Base-by-base conservation (phyloP, 2,329 filamentous ascomycete genomes). In the Metarhizium rileyi region DNA sequence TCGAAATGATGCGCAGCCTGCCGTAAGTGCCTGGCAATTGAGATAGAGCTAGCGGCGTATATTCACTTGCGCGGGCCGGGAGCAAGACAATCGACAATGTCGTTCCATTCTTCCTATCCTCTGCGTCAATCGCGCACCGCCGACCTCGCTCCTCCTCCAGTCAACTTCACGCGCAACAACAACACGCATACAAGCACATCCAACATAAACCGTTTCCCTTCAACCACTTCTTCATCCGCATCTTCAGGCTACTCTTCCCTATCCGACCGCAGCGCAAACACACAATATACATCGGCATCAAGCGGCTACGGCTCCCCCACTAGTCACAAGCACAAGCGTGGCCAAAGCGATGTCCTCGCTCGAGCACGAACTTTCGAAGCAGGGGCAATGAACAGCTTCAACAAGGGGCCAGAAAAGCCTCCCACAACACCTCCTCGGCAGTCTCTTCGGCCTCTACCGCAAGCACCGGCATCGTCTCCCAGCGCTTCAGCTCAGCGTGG, bases 361-460 rank as follows among this genome's bases (percentile, higher is more conserved):
- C 73, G 74, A 41, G 76, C 81, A 61, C 63, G 74, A 57, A 67
- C 73, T 52, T 68, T 76, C 56, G 68, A 70, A 60, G 46, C 61
- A 40, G 66, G 63, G 62, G 72, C 66, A 65, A 74, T 62, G 69
- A 73, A 62, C 53, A 56, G 61, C 54, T 57, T 68, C 48, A 67
- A 70, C 57, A 68, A 66, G 51, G 64, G 67, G 53, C 73, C 80
- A n/a, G 80, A 81, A 30, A 81, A 79, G 57, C 74, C 84, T 54
- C 90, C 89, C 62, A 81, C 79, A 56, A 84, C 77, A 56, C 78
- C 86, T 52, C 83, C 86, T 52, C 84, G 89, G 48, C 85, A 87
- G 61, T 90, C 87, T 22, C 72, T 95, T 52, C 81, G 88, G 45
- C 86, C 86, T 23, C 74, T 90, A 6, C 80, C 84, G 3, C 85